Evolutionary conservation across 345 rosid species (phyloP).

Genomic region (Fremontodendron californicum): DNA sequence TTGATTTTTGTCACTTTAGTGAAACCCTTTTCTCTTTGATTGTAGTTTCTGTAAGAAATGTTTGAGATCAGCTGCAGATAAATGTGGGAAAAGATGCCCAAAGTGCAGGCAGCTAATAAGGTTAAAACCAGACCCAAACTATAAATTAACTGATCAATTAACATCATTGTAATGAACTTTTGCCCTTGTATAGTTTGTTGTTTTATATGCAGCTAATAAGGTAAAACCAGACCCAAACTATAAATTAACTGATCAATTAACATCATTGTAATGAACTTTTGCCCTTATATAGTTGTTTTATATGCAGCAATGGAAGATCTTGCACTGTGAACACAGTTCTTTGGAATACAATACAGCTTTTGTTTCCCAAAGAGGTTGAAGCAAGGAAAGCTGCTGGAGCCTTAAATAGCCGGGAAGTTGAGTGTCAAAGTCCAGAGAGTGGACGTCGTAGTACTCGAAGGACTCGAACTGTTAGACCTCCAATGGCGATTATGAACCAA

Average conservation of each 20-base stretch:
- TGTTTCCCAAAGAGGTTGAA: conserved; percentile 83
- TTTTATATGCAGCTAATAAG: conserved; percentile 41
- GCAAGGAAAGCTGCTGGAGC: conserved; percentile 54
- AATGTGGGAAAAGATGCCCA: conserved; percentile 90
- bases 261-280: neutral
- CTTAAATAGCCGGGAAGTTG: conserved; percentile 18
- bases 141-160: neutral
- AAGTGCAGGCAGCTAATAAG: conserved; percentile 88
- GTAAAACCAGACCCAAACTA: conserved; percentile 28
- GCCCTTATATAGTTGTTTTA: neutral
- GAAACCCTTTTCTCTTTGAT: neutral
- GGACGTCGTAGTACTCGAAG: conserved; percentile 11
- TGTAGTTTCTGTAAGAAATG: conserved; percentile 90
- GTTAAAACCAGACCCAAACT: conserved; percentile 28
- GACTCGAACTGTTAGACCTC: conserved; percentile 17
- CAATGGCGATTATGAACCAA: conserved; percentile 19
- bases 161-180: neutral
- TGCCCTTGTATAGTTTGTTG: neutral
- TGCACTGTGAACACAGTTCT: conserved; percentile 89
- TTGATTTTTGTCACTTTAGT: neutral
- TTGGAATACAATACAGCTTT: conserved; percentile 96
- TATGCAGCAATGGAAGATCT: conserved; percentile 73
- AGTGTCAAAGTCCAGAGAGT: conserved; percentile 20
- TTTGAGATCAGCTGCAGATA: conserved; percentile 73
- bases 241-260: neutral